Percentiles rank a stretch among this genome's conserved stretches.
These are phyloP conservation scores for Cystoderma amianthinum DNA, from an alignment of 768 basidiomycete genomes.

Conservation along the genomic window DNA sequence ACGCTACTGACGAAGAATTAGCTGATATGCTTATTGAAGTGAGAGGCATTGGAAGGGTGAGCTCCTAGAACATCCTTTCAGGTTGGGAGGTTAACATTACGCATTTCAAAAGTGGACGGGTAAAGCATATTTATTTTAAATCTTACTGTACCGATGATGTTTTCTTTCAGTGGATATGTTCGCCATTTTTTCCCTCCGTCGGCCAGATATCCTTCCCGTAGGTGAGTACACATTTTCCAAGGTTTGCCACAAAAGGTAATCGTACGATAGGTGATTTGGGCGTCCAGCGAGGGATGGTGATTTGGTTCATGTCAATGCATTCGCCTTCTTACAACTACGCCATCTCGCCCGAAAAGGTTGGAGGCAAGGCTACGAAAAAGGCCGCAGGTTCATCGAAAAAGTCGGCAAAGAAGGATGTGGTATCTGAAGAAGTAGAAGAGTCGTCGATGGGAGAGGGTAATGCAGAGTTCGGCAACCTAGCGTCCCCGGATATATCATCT, in stretches of 20 bases:
- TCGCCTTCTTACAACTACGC: slow-evolving; percentile 39
- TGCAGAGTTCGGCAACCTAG: slow-evolving; percentile 2
- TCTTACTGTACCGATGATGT: too few relatives aligned
- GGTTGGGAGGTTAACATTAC: background rate
- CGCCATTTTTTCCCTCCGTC: slow-evolving; percentile 78
- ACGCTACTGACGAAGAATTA: slow-evolving; percentile 72
- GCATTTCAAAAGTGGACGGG: slow-evolving; percentile 70
- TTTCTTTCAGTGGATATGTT: slow-evolving; percentile 77
- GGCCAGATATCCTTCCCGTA: slow-evolving; percentile 68
- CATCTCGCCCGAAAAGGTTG: slow-evolving; percentile 46
- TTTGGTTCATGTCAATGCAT: slow-evolving; percentile 64
- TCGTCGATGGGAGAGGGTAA: slow-evolving; percentile 18
- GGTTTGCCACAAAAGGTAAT: slow-evolving; percentile 2
- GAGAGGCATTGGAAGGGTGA: slow-evolving; percentile 69
- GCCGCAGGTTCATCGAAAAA: slow-evolving; percentile 9
- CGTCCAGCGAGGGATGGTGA: slow-evolving; percentile 66
- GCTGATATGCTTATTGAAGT: slow-evolving; percentile 70
- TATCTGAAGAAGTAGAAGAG: slow-evolving; percentile 17
- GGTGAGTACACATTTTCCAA: slow-evolving; percentile 13
- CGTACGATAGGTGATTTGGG: slow-evolving; percentile 64
- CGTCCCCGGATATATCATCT: slow-evolving; percentile 22
- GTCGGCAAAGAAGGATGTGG: slow-evolving; percentile 7
- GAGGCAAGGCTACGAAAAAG: slow-evolving; percentile 9
- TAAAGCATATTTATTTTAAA: too few relatives aligned
- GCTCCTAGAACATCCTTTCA: slow-evolving; percentile 10